Evolutionary conservation across 2,329 filamentous ascomycete species (phyloP).

Genomic region (Colletotrichum sp.): DNA sequence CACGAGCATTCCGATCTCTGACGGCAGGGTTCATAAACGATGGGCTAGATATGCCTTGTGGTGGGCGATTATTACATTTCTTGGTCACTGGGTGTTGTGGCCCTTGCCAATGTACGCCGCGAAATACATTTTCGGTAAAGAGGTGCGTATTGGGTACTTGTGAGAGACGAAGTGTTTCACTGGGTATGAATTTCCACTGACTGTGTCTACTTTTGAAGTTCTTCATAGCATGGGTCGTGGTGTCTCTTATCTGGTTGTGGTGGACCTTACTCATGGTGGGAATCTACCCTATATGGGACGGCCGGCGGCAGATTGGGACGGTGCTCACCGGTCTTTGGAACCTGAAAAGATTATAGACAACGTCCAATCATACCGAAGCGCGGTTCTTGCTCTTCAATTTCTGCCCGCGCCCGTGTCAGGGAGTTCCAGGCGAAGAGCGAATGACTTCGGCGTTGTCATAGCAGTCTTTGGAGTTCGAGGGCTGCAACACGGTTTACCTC

Average conservation of each 20-base stretch:
- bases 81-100: slow-evolving; percentile 60
- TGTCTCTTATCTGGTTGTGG: slow-evolving; percentile 60
- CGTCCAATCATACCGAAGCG: neutral
- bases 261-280: slow-evolving; percentile 52
- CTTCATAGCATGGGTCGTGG: slow-evolving; percentile 54
- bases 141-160: neutral
- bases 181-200: neutral
- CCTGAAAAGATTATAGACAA: neutral
- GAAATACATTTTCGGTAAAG: slow-evolving; percentile 48
- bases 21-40: slow-evolving; percentile 39
- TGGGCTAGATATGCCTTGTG: slow-evolving; percentile 51
- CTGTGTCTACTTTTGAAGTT: slow-evolving; percentile 40
- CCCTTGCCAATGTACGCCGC: slow-evolving; percentile 60
- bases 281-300: slow-evolving; percentile 56
- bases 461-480: neutral
- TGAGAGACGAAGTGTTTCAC: no score
- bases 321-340: neutral
- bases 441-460: neutral
- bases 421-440: neutral
- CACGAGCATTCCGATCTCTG: neutral
- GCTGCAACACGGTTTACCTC: neutral
- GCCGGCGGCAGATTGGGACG: slow-evolving; percentile 35
- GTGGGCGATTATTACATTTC: slow-evolving; percentile 54
- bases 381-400: neutral
- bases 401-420: neutral